Percentiles rank a stretch among this genome's conserved stretches.
phyloP scores from a whole-genome alignment of 805 yeast genomes.

The Zygoascus flipseniorum region DNA sequence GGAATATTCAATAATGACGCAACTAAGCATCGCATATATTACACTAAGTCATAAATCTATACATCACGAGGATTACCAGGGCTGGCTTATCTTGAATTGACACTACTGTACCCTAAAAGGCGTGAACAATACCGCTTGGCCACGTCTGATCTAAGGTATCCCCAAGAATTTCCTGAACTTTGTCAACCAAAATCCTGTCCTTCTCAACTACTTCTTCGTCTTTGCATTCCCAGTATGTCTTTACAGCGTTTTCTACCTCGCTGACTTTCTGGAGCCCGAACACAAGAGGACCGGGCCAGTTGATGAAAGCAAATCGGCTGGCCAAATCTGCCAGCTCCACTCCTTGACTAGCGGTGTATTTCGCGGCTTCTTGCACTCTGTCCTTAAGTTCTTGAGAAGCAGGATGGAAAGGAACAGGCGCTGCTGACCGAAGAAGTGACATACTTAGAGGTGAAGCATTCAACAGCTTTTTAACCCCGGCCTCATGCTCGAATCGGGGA shows the following conservation, averaged over 20 bases:
- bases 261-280: constrained; percentile 61
- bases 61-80: too few species aligned
- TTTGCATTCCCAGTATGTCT: constrained; percentile 44
- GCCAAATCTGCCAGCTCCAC: constrained; percentile 77
- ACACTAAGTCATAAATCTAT: too few species aligned
- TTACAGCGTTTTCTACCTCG: constrained; percentile 59
- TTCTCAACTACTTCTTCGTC: constrained; percentile 27
- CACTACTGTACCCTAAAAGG: background rate
- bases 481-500: constrained; percentile 27
- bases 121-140: constrained; percentile 40
- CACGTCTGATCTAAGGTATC: constrained; percentile 57
- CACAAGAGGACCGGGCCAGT: constrained; percentile 64
- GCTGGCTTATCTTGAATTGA: too few species aligned
- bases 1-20: too few species aligned
- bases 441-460: constrained; percentile 84
- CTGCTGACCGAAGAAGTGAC: constrained; percentile 67
- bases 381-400: constrained; percentile 50
- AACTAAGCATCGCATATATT: too few species aligned
- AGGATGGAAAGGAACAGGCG: constrained; percentile 75
- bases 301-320: constrained; percentile 59
- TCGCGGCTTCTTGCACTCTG: constrained; percentile 37
- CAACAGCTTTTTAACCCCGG: constrained; percentile 50
- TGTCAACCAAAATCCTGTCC: constrained; percentile 38
- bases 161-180: constrained; percentile 40
- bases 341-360: constrained; percentile 32